Evolutionary conservation across 345 rosid species (phyloP), one percentile per base, ranked within the genome.

Genomic region (Linum usitatissimum): DNA sequence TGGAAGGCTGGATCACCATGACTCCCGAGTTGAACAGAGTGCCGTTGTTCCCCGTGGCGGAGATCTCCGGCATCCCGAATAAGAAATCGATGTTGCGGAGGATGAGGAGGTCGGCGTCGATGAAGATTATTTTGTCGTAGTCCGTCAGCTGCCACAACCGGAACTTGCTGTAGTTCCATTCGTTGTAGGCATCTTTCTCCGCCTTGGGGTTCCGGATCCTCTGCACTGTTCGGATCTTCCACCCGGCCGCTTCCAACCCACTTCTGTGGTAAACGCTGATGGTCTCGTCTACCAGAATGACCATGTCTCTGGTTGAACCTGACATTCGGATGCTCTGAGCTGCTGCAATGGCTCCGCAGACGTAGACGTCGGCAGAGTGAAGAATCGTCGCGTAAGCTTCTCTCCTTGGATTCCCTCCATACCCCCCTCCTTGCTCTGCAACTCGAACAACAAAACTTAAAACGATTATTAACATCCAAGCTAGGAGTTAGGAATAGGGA

Each of bases 331-430:
- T 60, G 63, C 63, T 60, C 39, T 60, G 63, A 2, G 63, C 63
- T 15, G 63, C 63, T 5, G 19, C 63, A n/a, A 60, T 60, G 6
- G 63, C 63, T 17, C 63, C 63, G 18, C 63, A 60, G 48, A 60
- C 63, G 19, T 60, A 60, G 3, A 60, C 51, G 38, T 60, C 45
- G n/a, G 63, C 63, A 3, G 63, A 60, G 21, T 60, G 63, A 3
- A 60, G 63, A 18, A 60, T 60, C 39, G 63, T 60, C 8, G 63
- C 63, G 48, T 60, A 60, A 14, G 63, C 63, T 60, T 60, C 63
- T 57, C 73, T 19, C 56, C 6, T 48, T 9, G 71, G 71, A 66
- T 74, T 82, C 65, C 90, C 91, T 6, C 78, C 74, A 64, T 84
- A 21, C 64, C 53, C 80, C 62, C 53, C 80, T 64, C 58, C 77